Conservation (phyloP, 2,329 filamentous ascomycete species). For the Raffaelea deltoideospora region DNA sequence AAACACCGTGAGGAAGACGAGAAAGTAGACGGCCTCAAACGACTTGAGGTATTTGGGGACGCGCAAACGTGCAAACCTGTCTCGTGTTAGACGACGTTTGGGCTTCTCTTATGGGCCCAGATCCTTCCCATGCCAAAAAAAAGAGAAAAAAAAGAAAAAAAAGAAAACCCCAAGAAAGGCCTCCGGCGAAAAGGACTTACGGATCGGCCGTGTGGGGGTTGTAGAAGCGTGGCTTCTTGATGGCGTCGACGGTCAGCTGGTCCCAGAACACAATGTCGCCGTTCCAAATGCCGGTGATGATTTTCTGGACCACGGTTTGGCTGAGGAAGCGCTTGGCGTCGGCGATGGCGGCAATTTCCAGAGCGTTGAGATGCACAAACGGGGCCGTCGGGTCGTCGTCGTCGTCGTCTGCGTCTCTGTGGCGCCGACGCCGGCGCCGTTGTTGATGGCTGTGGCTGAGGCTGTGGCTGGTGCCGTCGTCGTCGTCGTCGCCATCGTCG, state of each 20-base stretch:
- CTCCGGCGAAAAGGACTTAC: conserved; percentile 16
- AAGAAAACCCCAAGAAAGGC: not conserved
- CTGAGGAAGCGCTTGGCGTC: conserved; percentile 74
- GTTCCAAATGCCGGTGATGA: conserved; percentile 73
- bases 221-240: conserved; percentile 65
- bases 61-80: conserved; percentile 57
- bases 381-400: conserved; percentile 50
- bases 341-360: conserved; percentile 73
- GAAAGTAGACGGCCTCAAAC: conserved; percentile 73
- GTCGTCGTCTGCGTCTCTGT: too few species aligned
- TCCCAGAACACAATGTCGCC: conserved; percentile 85
- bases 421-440: too few species aligned
- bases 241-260: conserved; percentile 53
- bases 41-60: conserved; percentile 75
- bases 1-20: conserved; percentile 62
- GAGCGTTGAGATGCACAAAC: conserved; percentile 67
- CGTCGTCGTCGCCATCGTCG: too few species aligned
- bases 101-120: too few species aligned
- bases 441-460: too few species aligned
- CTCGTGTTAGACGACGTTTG: not conserved
- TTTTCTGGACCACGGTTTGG: conserved; percentile 66
- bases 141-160: not conserved
- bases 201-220: conserved; percentile 52
- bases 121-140: too few species aligned
- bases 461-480: too few species aligned